Percentiles rank a stretch among this genome's conserved stretches.
Evolutionary conservation across 192 early-diverging fungal species (phyloP).

Genomic region (Dimargaris verticillata): DNA sequence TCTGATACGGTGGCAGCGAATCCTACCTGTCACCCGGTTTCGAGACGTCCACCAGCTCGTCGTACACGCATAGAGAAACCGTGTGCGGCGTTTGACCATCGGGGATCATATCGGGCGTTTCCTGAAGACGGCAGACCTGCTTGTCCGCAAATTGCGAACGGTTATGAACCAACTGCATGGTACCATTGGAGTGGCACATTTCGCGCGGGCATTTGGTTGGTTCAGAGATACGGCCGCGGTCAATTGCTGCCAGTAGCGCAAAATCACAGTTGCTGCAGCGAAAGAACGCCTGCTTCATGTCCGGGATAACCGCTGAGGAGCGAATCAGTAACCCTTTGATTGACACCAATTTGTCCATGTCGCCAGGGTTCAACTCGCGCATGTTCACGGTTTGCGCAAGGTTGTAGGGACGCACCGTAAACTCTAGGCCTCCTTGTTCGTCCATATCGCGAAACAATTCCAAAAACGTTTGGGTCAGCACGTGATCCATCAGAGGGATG

Average conservation of each 20-base stretch:
- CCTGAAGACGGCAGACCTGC: conserved; percentile 84
- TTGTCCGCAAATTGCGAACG: conserved; percentile 86
- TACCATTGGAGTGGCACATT: conserved; percentile 63
- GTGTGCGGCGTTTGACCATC: conserved; percentile 98
- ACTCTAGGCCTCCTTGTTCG: conserved; percentile 31
- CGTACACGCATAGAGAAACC: conserved; percentile 76
- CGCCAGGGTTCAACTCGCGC: conserved; percentile 86
- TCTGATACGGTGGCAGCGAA: neutral
- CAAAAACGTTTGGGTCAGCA: conserved; percentile 53
- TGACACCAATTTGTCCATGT: conserved; percentile 92
- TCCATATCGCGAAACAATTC: conserved; percentile 48
- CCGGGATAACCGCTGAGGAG: conserved; percentile 80
- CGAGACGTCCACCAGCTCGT: conserved; percentile 82
- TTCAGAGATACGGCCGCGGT: conserved; percentile 77
- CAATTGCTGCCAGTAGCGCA: conserved; percentile 54
- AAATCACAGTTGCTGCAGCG: conserved; percentile 81
- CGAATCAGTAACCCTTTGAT: conserved; percentile 90
- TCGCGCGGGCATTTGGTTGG: conserved; percentile 65
- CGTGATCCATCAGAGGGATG: conserved; percentile 83
- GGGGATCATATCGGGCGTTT: conserved; percentile 84
- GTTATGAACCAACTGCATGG: conserved; percentile 85
- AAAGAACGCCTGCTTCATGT: conserved; percentile 89
- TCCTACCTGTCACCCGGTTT: conserved; percentile 77
- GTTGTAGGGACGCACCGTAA: conserved; percentile 77
- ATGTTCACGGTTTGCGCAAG: conserved; percentile 62